A percentile compares a stretch with the other conserved stretches of the same genome.
Conservation (phyloP, 78 protist genomes). For the Cyanophora paradoxa region DNA sequence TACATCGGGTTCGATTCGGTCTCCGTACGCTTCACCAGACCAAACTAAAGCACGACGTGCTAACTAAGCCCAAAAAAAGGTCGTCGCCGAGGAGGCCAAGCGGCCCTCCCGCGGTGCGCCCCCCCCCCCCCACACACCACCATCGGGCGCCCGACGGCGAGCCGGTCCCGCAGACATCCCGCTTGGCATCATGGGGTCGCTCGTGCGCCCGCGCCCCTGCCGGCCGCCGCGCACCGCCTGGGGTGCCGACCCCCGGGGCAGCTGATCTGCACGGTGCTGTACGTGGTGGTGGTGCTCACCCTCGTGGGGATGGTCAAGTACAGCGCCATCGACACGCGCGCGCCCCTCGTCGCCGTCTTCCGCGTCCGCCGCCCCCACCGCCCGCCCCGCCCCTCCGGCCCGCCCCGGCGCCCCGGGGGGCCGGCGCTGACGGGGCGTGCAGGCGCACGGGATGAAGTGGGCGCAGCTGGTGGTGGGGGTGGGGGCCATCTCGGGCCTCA, state of each 20-base stretch:
- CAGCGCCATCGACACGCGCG: constrained; percentile 23
- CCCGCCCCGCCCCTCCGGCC: too few species aligned
- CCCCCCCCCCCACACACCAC: too few species aligned
- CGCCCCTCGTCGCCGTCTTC: constrained; percentile 48
- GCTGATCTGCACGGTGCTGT: constrained; percentile 39
- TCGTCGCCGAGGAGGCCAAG: constrained; percentile 49
- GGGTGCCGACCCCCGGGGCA: too few species aligned
- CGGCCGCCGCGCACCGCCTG: too few species aligned
- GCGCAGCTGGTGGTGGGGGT: not conserved
- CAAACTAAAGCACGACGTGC: constrained; percentile 13
- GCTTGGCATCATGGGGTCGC: constrained; percentile 43
- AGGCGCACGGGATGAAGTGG: too few species aligned
- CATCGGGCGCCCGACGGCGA: too few species aligned
- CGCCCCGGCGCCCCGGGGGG: constrained; percentile 19
- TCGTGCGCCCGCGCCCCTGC: too few species aligned
- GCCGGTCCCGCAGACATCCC: too few species aligned
- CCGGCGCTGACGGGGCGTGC: too few species aligned
- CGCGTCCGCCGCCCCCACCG: too few species aligned
- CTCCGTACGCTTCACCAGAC: not conserved
- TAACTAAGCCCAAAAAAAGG: too few species aligned
- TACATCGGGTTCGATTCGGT: constrained; percentile 47
- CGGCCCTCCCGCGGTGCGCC: constrained; percentile 54
- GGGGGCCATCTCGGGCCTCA: constrained; percentile 12
- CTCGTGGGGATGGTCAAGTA: constrained; percentile 46
- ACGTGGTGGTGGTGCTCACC: constrained; percentile 22